Base-by-base conservation (phyloP, 805 yeast species). In the Zygoascus flipseniorum region DNA sequence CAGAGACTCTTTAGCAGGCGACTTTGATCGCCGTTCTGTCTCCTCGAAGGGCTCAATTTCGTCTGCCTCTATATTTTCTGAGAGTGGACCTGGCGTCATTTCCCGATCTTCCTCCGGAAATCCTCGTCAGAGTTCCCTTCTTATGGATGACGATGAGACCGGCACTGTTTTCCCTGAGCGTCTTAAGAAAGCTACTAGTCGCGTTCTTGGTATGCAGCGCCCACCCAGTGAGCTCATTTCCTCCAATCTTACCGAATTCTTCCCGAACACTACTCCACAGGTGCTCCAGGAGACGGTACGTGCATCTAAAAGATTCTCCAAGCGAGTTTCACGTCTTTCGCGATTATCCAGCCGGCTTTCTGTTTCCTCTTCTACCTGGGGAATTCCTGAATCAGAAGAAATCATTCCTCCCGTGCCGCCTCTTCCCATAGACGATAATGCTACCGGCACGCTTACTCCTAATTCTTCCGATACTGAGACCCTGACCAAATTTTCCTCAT, bases 161-260 rank as follows among this genome's bases (percentile, higher is more conserved):
- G 49, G 46, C 14, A 47, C 55, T 5, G 48, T 42, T 10, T 52
- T 43, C 49, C 52, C 54, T 16, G 58, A 52, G 41, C 48, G 50
- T 8, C 39, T 50, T 1, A 39, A 32, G n/a, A 16, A 31, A 8
- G 26, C 39, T 5, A 14, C 20, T 3, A 42, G 44, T 42, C 44
- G 26, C 6, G 49, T 16, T 18, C 32, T 46, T 10, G 41, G 49
- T 16, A 16, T 31, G 23, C 96, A 88, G 67, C 76, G 99, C 63
- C 99, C 99, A 6, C 90, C 98, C 0, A 83, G 93, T 55, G 95
- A 89, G 64, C 77, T 90, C 60, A 93, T 92, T 56, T 87, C 97
- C 1, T 82, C 90, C 1, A 89, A 92, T 63, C 72, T 92, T 58
- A 84, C 89, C 1, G 96, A 90, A 58, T 92, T 87, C 67, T 93